These are phyloP conservation scores for Rhytidiadelphus loreus DNA, from an alignment of 225 moss, liverwort and hornwort genomes.

Conservation along the genomic window DNA sequence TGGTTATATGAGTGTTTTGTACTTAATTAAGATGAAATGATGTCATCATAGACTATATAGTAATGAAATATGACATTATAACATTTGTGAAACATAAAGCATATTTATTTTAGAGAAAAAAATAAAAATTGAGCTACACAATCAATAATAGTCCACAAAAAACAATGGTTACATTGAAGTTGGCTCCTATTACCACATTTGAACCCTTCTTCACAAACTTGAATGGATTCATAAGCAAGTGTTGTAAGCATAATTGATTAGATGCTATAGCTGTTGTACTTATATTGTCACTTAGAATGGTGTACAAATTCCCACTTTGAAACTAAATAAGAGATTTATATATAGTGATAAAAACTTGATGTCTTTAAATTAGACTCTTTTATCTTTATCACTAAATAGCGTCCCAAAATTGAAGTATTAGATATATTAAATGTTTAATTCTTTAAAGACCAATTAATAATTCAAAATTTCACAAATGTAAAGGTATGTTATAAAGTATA, in stretches of 20 bases:
- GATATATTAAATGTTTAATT: neutral
- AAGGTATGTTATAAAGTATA: neutral
- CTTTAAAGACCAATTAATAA: rapidly evolving
- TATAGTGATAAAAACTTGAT: neutral
- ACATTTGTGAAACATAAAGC: too few relatives aligned
- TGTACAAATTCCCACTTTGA: neutral
- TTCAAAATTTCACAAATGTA: neutral
- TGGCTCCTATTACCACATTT: too few relatives aligned
- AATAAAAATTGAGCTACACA: too few relatives aligned
- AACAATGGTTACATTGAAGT: too few relatives aligned
- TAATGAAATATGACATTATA: too few relatives aligned
- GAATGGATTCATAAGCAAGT: neutral
- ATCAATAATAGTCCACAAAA: too few relatives aligned
- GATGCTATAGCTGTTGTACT: neutral
- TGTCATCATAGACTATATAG: too few relatives aligned
- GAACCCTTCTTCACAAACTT: neutral
- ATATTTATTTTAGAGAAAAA: too few relatives aligned
- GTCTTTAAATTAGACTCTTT: neutral
- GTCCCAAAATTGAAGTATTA: rapidly evolving
- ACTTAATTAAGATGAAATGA: too few relatives aligned
- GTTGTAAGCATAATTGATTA: neutral
- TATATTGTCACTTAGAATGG: neutral
- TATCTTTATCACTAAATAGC: neutral
- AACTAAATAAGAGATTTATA: neutral
- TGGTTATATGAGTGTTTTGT: too few relatives aligned